Conservation (phyloP, 2,329 filamentous ascomycete species). For the Ascochyta pisi region DNA sequence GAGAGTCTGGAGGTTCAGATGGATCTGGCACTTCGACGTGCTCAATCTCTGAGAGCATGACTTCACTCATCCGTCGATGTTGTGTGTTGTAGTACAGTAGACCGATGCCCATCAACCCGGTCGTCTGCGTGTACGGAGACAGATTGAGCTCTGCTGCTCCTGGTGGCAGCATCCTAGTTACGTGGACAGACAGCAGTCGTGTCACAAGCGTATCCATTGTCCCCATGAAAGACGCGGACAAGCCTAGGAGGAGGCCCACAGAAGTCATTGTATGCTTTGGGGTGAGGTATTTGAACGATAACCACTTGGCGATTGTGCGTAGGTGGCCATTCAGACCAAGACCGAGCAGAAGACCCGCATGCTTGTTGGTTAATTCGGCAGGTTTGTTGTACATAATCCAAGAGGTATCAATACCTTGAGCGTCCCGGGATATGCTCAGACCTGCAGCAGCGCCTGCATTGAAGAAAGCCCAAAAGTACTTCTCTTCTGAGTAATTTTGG, state of each 20-base stretch:
- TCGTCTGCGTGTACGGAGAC: constrained; percentile 91
- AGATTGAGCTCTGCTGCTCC: constrained; percentile 94
- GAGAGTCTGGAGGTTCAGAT: constrained; percentile 70
- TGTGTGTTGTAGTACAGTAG: constrained; percentile 93
- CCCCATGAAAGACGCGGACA: constrained; percentile 92
- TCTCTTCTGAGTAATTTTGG: constrained; percentile 87
- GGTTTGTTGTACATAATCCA: constrained; percentile 99
- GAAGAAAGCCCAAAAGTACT: constrained; percentile 98
- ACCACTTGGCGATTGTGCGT: constrained; percentile 95
- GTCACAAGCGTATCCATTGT: constrained; percentile 98
- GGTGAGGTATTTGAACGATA: constrained; percentile 98
- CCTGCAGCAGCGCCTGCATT: constrained; percentile 95
- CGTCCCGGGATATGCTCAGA: constrained; percentile 85
- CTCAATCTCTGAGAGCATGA: constrained; percentile 98
- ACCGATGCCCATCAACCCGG: constrained; percentile 96
- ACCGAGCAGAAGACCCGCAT: constrained; percentile 90
- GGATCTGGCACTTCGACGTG: constrained; percentile 81
- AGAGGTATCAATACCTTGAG: constrained; percentile 94
- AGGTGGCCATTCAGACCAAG: constrained; percentile 93
- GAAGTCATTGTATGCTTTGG: constrained; percentile 99
- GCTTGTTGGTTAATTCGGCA: constrained; percentile 89
- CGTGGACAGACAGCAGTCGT: constrained; percentile 90
- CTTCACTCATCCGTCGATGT: constrained; percentile 97
- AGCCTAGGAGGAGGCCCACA: constrained; percentile 87
- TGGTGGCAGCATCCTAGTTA: constrained; percentile 89